Percentiles rank a stretch among this genome's conserved stretches.
Conservation (phyloP, 345 rosid genomes). For the Anacardium occidentale region DNA sequence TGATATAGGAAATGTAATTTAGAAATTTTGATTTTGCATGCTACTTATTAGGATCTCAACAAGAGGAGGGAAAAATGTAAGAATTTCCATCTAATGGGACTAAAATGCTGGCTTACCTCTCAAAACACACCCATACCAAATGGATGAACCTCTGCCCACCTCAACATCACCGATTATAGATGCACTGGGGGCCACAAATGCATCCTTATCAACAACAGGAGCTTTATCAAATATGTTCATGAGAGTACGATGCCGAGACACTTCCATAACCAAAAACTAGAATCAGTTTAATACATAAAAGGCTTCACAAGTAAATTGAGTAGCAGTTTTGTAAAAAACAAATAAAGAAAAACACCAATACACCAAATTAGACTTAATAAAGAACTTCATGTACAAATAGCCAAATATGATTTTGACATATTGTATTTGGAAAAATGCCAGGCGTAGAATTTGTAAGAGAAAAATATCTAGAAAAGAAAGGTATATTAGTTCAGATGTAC, state of each 20-base stretch:
- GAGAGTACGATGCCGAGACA: slow-evolving; percentile 88
- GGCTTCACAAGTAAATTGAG: neutral
- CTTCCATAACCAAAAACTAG: slow-evolving; percentile 34
- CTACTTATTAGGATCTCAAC: neutral
- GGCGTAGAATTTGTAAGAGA: neutral
- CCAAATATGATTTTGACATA: neutral
- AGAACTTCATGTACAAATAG: neutral
- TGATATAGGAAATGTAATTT: neutral
- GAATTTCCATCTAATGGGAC: neutral
- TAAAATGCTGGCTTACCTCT: slow-evolving; percentile 49
- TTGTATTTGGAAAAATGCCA: neutral
- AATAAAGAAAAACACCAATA: neutral
- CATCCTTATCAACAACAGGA: slow-evolving; percentile 70
- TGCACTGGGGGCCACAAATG: slow-evolving; percentile 88
- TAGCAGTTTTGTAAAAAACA: neutral
- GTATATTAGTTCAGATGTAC: neutral
- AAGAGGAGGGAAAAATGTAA: neutral
- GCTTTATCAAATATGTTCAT: slow-evolving; percentile 80
- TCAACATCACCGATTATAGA: slow-evolving; percentile 74
- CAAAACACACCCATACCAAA: slow-evolving; percentile 95
- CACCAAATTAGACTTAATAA: neutral
- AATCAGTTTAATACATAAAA: slow-evolving; percentile 5
- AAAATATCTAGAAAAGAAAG: neutral
- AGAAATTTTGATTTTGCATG: neutral
- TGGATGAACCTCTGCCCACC: slow-evolving; percentile 75